These are phyloP conservation scores for Cyamopsis tetragonoloba DNA, from an alignment of 306 rosid genomes.

Conservation along the genomic window DNA sequence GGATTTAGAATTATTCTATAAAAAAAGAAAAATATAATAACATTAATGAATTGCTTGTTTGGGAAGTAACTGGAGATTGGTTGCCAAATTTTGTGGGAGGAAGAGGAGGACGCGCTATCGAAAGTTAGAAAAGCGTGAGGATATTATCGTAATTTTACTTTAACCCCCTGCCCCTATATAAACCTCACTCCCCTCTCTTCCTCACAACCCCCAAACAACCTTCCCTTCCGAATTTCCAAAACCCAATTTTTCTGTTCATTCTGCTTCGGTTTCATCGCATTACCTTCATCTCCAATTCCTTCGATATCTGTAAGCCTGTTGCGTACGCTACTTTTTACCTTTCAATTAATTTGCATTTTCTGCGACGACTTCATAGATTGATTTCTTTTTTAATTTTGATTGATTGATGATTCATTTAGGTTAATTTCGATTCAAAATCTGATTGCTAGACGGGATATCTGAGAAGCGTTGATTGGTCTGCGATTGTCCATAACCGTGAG, in stretches of 20 bases:
- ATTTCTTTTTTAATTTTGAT: neutral
- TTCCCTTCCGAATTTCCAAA: neutral
- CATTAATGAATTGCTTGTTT: neutral
- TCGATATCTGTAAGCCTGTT: constrained; percentile 17
- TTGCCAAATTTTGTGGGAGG: neutral
- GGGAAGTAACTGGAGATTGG: neutral
- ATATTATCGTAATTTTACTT: neutral
- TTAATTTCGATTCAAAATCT: neutral
- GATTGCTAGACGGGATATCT: neutral
- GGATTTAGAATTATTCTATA: too few species aligned
- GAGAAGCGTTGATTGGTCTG: neutral
- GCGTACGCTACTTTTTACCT: neutral
- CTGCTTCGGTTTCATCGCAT: neutral
- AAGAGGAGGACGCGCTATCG: neutral
- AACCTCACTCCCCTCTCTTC: neutral
- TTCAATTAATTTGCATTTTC: neutral
- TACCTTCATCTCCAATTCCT: neutral
- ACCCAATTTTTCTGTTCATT: neutral
- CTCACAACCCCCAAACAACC: neutral
- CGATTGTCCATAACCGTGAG: constrained; percentile 14
- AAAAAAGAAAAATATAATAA: neutral
- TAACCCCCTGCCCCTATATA: neutral
- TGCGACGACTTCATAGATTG: neutral
- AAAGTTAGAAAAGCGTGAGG: neutral
- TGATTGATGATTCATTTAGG: constrained; percentile 1